Base-by-base conservation (phyloP, 495 filamentous ascomycete genomes). In the Talaromyces borbonicus region DNA sequence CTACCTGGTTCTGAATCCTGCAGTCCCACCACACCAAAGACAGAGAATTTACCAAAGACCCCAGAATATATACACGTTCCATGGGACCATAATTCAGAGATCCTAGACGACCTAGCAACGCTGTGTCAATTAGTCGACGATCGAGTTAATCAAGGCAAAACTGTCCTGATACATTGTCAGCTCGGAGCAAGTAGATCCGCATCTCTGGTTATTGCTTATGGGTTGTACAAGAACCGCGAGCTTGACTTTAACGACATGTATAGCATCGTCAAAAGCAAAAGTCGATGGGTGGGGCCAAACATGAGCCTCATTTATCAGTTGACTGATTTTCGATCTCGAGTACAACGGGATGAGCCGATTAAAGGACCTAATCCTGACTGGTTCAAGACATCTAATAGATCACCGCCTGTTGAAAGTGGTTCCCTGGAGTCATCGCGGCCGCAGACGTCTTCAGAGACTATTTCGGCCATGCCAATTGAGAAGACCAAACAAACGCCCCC, bases 31-130 rank as follows among this genome's bases (percentile, higher is more conserved):
- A 83, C 79, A 1, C 82, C 84, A 2, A 68, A 65, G 31, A 59
- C 53, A 15, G 56, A 55, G 20, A 51, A 57, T 11, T 48, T 61
- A 20, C 63, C 69, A n/a, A n/a, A n/a, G 12, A 65, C 78, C 19
- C 92, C 92, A 1, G 92, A 98, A 60, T 98, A 98, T 57, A 80
- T 97, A 41, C 92, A 98, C 58, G 84, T 98, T 37, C 83, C 79
- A 2, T 98, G 92, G 92, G 93, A 98, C 52, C 92, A 98, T 63
- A 96, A 97, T 55, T 95, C 90, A 0, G 87, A 95, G 49, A 95
- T 98, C 49, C 78, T 90, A 12, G 80, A 84, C 18, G 92, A 97
- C 57, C 65, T 98, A 23, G 79, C 83, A 58, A 69, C 67, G 31
- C 69, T 98, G n/a, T 94, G 92, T 56, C 83, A 95, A 52, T 69